phyloP scores from a whole-genome alignment of 805 yeast species.

The Teunomyces lycoperdinae region DNA sequence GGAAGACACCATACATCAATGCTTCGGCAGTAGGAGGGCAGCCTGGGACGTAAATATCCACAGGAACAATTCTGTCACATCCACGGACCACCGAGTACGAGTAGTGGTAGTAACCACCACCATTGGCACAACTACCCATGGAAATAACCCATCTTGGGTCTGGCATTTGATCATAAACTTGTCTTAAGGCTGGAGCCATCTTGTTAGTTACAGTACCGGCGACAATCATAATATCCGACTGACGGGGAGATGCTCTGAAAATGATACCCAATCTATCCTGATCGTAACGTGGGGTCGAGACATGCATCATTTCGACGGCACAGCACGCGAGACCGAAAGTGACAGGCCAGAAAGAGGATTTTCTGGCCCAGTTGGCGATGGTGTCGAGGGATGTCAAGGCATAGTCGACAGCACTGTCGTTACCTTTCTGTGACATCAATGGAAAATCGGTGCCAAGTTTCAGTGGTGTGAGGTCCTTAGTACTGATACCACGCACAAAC shows the following conservation, averaged over 20 bases:
- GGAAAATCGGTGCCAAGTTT: slow-evolving; percentile 66
- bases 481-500: slow-evolving; percentile 27
- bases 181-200: slow-evolving; percentile 92
- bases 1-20: slow-evolving; percentile 85
- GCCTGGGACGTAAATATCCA: slow-evolving; percentile 88
- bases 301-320: slow-evolving; percentile 95
- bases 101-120: slow-evolving; percentile 91
- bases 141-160: slow-evolving; percentile 93
- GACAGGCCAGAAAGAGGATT: slow-evolving; percentile 90
- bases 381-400: slow-evolving; percentile 79
- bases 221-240: slow-evolving; percentile 87
- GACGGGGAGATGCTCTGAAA: slow-evolving; percentile 93
- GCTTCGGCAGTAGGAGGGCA: slow-evolving; percentile 94
- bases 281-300: slow-evolving; percentile 86
- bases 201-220: slow-evolving; percentile 90
- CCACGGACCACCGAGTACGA: slow-evolving; percentile 88
- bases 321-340: slow-evolving; percentile 91
- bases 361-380: slow-evolving; percentile 87
- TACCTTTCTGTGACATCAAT: slow-evolving; percentile 60
- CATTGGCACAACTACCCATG: slow-evolving; percentile 93
- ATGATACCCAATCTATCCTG: slow-evolving; percentile 90
- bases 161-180: slow-evolving; percentile 92
- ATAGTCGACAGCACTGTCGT: slow-evolving; percentile 63
- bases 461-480: slow-evolving; percentile 48
- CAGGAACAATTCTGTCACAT: slow-evolving; percentile 85